Base-by-base conservation (phyloP, 2,329 filamentous ascomycete genomes). In the Calonectria montana region DNA sequence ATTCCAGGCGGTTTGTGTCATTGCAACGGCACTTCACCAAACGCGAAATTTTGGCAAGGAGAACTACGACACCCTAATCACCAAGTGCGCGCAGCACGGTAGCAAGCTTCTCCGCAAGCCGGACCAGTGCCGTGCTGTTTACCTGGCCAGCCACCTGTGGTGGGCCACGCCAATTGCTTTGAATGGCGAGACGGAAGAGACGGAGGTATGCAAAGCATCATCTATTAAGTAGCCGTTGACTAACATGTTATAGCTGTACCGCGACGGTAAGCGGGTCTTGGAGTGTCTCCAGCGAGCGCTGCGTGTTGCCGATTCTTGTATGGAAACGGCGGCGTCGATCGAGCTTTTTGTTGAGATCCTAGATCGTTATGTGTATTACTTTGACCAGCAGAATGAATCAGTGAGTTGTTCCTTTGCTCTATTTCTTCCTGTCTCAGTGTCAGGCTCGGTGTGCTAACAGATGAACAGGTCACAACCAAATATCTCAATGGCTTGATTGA, bases 321-420 rank as follows among this genome's bases (percentile, higher is more conserved):
- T 99, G 97, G 97, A 99, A 84, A 97, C 96, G 9, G 95, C 95
- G 8, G 95, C 98, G 4, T 98, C 95, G 3, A 97, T 99, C 57
- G 97, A 99, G 85, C 89, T 99, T 61, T 99, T 99, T 84, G 96
- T 99, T 69, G 97, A 99, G 86, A 99, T 99, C 74, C 87, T 99
- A 68, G 98, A 99, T 83, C 92, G 97, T 83, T 99, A 99, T 82
- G 96, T 98, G 65, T 99, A 99, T 84, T 99, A 98, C 87, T 99
- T 98, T 86, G 97, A 99, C 84, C 96, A 99, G 83, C 95, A 98
- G 82, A 99, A 99, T 84, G 97, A 99, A 85, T 96, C 96, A 76
- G 97, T 91, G 82, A 80, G 88, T 81, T 9, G 2, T 9, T 18
- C 12, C 8, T 37, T 35, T 35, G n/a, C 31, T 10, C 23, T n/a